Percentiles rank a stretch among this genome's conserved stretches.
Conservation (phyloP, 2,329 filamentous ascomycete genomes). For the Nemania serpens region DNA sequence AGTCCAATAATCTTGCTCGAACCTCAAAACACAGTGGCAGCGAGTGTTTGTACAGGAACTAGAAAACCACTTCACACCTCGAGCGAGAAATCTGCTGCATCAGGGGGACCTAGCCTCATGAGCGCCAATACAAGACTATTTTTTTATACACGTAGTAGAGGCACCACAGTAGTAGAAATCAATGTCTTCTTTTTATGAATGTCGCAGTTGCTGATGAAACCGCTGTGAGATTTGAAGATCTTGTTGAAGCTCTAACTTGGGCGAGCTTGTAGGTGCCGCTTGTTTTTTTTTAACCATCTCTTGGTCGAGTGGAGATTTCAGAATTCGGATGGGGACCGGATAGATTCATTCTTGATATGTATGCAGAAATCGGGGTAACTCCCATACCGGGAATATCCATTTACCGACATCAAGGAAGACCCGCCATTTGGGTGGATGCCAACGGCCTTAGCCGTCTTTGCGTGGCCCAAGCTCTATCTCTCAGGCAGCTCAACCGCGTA, state of each 20-base stretch:
- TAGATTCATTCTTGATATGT: not conserved
- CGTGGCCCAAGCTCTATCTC: slow-evolving; percentile 32
- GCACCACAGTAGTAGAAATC: not conserved
- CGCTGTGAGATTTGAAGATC: slow-evolving; percentile 1
- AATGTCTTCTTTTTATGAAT: not conserved
- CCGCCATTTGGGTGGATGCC: not conserved
- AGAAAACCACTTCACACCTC: slow-evolving; percentile 18
- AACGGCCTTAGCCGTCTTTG: not conserved
- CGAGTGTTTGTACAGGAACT: not conserved
- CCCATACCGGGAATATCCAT: not conserved
- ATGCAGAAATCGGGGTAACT: not conserved
- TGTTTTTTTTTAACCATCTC: slow-evolving; percentile 15
- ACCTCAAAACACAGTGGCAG: not conserved
- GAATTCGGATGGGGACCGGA: not conserved
- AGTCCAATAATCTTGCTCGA: not conserved
- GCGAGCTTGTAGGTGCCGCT: not conserved
- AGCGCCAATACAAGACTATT: slow-evolving; percentile 12
- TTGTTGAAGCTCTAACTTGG: not conserved
- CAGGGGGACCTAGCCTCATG: slow-evolving; percentile 7
- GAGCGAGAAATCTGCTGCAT: slow-evolving; percentile 15
- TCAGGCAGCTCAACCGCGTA: slow-evolving; percentile 36
- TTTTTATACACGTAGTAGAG: slow-evolving; percentile 1
- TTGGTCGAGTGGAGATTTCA: slow-evolving; percentile 2
- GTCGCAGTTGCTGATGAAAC: slow-evolving; percentile 3
- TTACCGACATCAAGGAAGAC: not conserved